Evolutionary conservation across 2,329 filamentous ascomycete species (phyloP).

Genomic region (Claviceps humidiphila): DNA sequence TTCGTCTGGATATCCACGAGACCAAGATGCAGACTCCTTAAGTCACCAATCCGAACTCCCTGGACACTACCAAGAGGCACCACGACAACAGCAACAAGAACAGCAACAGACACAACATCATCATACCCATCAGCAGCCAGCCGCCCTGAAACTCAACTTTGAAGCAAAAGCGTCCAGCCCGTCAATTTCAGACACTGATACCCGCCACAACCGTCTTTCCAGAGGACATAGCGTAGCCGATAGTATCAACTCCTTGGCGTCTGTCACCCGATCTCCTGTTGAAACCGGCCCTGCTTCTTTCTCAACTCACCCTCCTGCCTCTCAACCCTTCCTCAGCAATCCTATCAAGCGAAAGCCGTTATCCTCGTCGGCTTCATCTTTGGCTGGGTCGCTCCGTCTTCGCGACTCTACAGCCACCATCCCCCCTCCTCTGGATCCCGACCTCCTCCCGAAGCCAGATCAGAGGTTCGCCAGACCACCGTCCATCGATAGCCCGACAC

Average conservation of each 20-base stretch:
- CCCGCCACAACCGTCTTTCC: constrained; percentile 4
- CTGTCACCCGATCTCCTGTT: constrained; percentile 1
- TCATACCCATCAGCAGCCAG: constrained; percentile 5
- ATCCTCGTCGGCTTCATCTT: constrained; percentile 39
- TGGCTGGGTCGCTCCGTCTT: constrained; percentile 25
- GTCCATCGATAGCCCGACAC: constrained; percentile 46
- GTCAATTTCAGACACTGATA: constrained; percentile 3
- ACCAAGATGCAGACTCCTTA: background rate
- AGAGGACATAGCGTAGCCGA: constrained; percentile 1
- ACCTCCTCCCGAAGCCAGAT: constrained; percentile 31
- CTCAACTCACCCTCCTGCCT: constrained; percentile 8
- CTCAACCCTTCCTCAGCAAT: constrained; percentile 10
- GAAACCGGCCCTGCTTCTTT: constrained; percentile 1
- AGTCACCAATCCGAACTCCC: constrained; percentile 5
- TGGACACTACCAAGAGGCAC: background rate
- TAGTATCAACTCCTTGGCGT: constrained; percentile 5
- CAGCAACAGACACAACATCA: constrained; percentile 4
- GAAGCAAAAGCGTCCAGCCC: background rate
- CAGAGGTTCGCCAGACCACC: constrained; percentile 40
- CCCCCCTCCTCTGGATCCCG: constrained; percentile 19
- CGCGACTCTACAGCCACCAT: constrained; percentile 4
- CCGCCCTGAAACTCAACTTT: background rate
- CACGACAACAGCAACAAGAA: background rate
- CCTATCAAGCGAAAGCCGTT: constrained; percentile 48
- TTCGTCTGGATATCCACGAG: constrained; percentile 20